A percentile compares a stretch with the other conserved stretches of the same genome.
Conservation (phyloP, 2,329 filamentous ascomycete species). For the Fusarium sp. region DNA sequence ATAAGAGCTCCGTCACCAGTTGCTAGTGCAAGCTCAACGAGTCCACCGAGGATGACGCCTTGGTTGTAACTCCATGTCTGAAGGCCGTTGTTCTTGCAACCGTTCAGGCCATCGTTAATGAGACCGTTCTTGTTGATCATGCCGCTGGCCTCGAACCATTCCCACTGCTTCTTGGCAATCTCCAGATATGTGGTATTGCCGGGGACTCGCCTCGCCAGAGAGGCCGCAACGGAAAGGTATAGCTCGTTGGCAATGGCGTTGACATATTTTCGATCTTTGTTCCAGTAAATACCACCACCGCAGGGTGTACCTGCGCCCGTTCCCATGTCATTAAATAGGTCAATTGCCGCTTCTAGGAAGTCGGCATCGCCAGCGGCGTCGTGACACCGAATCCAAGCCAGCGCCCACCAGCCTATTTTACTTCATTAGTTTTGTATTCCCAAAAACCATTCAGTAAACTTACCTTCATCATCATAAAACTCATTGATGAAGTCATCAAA, state of each 20-base stretch:
- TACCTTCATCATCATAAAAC: constrained; percentile 67
- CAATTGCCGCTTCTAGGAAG: constrained; percentile 66
- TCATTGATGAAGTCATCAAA: constrained; percentile 61
- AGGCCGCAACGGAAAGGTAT: constrained; percentile 64
- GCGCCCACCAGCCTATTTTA: constrained; percentile 68
- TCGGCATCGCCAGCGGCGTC: constrained; percentile 64
- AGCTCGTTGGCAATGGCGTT: constrained; percentile 70
- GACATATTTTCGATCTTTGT: constrained; percentile 63
- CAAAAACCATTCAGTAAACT: no score
- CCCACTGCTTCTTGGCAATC: constrained; percentile 64
- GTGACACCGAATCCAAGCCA: constrained; percentile 68
- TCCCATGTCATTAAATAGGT: constrained; percentile 69
- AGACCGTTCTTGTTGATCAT: constrained; percentile 64
- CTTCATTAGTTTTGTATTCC: not conserved
- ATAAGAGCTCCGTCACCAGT: constrained; percentile 58
- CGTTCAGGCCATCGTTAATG: constrained; percentile 66
- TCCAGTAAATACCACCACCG: constrained; percentile 66
- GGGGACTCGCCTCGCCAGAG: constrained; percentile 63
- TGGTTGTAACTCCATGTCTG: constrained; percentile 69
- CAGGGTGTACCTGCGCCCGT: constrained; percentile 61
- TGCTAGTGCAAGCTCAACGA: constrained; percentile 63
- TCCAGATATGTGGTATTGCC: constrained; percentile 56
- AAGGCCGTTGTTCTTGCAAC: constrained; percentile 64
- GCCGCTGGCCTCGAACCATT: constrained; percentile 64
- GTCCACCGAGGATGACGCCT: constrained; percentile 66